Evolutionary conservation across 164 flowering plant species (phyloP).

Genomic region (Macadamia integrifolia): DNA sequence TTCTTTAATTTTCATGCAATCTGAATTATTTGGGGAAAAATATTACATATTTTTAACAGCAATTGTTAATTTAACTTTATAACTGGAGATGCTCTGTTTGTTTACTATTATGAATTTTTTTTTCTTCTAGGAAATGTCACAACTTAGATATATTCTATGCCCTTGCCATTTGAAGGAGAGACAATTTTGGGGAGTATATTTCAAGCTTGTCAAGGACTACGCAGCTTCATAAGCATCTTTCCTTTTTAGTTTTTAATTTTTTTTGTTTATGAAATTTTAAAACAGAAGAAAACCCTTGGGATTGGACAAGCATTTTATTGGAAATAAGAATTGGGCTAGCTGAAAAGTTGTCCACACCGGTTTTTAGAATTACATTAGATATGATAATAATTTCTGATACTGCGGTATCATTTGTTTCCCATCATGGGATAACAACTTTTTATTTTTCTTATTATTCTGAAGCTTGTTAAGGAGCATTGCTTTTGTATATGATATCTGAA

Average conservation of each 20-base stretch:
- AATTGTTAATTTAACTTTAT: not conserved
- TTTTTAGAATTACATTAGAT: not conserved
- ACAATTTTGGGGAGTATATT: slow-evolving; percentile 78
- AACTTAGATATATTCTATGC: slow-evolving; percentile 65
- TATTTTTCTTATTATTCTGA: not conserved
- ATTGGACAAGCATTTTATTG: too few species aligned
- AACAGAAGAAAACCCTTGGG: not conserved
- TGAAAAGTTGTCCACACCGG: not conserved
- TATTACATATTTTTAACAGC: not conserved
- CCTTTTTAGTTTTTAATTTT: too few species aligned
- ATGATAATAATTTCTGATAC: not conserved
- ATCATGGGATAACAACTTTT: not conserved
- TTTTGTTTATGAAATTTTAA: not conserved
- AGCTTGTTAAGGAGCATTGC: not conserved
- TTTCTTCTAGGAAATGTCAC: slow-evolving; percentile 66
- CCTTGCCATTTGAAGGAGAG: slow-evolving; percentile 72
- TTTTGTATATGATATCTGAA: too few species aligned
- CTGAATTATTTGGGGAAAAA: not conserved
- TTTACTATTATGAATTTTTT: not conserved
- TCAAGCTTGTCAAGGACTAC: slow-evolving; percentile 51
- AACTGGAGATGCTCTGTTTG: not conserved
- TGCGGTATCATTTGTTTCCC: not conserved
- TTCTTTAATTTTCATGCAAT: not conserved
- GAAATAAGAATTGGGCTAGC: too few species aligned
- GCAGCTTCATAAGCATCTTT: slow-evolving; percentile 51